Conservation (phyloP, 2,329 filamentous ascomycete species). For the Exophiala sp. region DNA sequence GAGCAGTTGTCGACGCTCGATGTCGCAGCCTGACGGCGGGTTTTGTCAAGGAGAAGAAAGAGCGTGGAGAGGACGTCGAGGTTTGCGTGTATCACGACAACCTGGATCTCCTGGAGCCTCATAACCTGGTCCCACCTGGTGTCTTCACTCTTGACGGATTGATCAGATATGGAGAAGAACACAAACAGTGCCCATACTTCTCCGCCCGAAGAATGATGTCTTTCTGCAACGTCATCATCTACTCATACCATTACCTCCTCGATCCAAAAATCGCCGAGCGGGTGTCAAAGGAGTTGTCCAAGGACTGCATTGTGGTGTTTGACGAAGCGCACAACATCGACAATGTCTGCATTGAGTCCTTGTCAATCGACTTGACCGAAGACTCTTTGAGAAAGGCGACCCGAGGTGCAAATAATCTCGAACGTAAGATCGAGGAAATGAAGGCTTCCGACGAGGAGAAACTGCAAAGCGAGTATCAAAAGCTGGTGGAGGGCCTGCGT, state of each 20-base stretch:
- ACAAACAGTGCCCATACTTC: conserved; percentile 98
- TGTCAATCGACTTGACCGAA: conserved; percentile 95
- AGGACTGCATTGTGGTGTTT: conserved; percentile 97
- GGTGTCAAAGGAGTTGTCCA: conserved; percentile 90
- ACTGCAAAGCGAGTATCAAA: conserved; percentile 89
- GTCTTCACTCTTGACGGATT: conserved; percentile 94
- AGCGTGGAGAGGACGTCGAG: conserved; percentile 87
- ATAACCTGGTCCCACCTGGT: conserved; percentile 88
- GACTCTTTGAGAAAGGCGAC: conserved; percentile 89
- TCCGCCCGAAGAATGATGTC: conserved; percentile 97
- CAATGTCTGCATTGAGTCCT: conserved; percentile 96
- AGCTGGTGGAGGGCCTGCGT: conserved; percentile 83
- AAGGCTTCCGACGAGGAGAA: conserved; percentile 92
- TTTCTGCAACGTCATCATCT: conserved; percentile 98
- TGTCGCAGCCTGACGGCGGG: conserved; percentile 93
- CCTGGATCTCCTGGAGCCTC: conserved; percentile 85
- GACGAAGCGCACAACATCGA: conserved; percentile 99
- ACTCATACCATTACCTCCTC: conserved; percentile 96
- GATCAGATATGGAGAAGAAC: conserved; percentile 80
- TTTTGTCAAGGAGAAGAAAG: conserved; percentile 96
- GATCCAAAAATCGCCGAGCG: conserved; percentile 97
- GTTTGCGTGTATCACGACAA: conserved; percentile 97
- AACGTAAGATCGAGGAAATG: conserved; percentile 88
- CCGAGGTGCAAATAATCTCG: conserved; percentile 81
- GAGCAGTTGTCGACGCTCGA: conserved; percentile 85